A percentile compares a stretch with the other conserved stretches of the same genome.
phyloP scores from a whole-genome alignment of 768 basidiomycete genomes.

The Mrakia frigida region DNA sequence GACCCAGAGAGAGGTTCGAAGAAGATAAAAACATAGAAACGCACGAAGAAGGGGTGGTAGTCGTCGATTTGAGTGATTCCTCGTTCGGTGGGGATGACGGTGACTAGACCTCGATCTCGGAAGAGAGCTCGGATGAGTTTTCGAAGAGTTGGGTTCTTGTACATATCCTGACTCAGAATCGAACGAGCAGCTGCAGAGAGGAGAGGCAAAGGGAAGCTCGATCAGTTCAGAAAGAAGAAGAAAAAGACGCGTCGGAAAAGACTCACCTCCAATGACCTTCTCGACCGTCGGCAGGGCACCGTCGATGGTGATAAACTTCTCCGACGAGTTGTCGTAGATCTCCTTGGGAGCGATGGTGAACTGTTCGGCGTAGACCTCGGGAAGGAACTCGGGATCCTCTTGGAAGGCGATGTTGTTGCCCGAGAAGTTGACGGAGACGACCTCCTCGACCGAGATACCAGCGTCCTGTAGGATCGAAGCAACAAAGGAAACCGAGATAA shows the following conservation, averaged over 20 bases:
- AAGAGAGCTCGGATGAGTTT: slow-evolving; percentile 70
- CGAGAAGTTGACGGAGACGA: slow-evolving; percentile 24
- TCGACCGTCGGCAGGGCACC: slow-evolving; percentile 34
- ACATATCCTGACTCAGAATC: slow-evolving; percentile 82
- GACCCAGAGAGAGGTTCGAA: slow-evolving; percentile 17
- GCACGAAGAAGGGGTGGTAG: slow-evolving; percentile 50
- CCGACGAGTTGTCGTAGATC: neutral
- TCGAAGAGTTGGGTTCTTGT: slow-evolving; percentile 83
- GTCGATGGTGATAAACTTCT: slow-evolving; percentile 45
- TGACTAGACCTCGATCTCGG: slow-evolving; percentile 66
- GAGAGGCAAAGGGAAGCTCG: neutral
- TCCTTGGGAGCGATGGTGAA: slow-evolving; percentile 49
- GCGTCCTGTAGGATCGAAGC: slow-evolving; percentile 56
- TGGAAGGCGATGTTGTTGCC: slow-evolving; percentile 62
- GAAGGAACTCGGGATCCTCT: slow-evolving; percentile 69
- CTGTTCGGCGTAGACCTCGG: slow-evolving; percentile 76
- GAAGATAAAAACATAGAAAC: slow-evolving; percentile 41
- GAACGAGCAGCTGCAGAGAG: slow-evolving; percentile 56
- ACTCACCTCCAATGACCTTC: slow-evolving; percentile 41
- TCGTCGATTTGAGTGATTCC: slow-evolving; percentile 56
- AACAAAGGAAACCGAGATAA: neutral
- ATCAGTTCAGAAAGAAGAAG: neutral
- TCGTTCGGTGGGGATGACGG: slow-evolving; percentile 79
- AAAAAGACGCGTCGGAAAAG: neutral
- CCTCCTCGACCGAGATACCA: slow-evolving; percentile 70